These are phyloP conservation scores for Rhodotorula sp. DNA, from an alignment of 1,284 basidiomycete species.

Conservation along the genomic window DNA sequence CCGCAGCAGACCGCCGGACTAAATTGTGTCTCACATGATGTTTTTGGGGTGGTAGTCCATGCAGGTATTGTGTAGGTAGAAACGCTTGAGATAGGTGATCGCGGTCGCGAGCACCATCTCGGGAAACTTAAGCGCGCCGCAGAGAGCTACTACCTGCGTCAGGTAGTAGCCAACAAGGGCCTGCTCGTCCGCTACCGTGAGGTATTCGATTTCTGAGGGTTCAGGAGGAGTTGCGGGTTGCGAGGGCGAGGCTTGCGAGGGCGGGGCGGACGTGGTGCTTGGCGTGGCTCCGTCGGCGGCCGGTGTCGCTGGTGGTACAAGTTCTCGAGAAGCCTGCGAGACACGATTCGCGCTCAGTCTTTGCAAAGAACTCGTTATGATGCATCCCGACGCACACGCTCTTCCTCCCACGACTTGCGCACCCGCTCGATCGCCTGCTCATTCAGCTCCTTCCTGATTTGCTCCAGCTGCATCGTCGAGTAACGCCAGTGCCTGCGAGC, in stretches of 20 bases:
- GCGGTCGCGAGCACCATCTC: conserved; percentile 92
- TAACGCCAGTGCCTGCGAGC: conserved; percentile 68
- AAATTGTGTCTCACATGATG: conserved; percentile 70
- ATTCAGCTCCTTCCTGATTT: conserved; percentile 62
- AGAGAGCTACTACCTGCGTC: conserved; percentile 79
- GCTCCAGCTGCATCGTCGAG: conserved; percentile 63
- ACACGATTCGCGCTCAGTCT: too few species aligned
- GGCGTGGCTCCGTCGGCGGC: background rate
- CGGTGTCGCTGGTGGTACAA: conserved; percentile 37
- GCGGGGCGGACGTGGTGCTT: background rate
- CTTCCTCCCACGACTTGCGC: conserved; percentile 69
- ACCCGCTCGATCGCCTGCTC: conserved; percentile 68
- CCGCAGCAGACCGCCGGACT: background rate
- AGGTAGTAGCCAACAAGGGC: conserved; percentile 86
- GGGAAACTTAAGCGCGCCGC: conserved; percentile 77
- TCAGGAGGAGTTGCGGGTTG: conserved; percentile 11
- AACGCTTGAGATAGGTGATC: conserved; percentile 87
- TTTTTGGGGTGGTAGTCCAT: conserved; percentile 99
- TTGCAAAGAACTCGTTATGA: too few species aligned
- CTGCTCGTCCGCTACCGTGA: conserved; percentile 78
- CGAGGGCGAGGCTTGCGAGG: conserved; percentile 7
- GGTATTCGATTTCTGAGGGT: conserved; percentile 62
- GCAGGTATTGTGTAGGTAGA: conserved; percentile 95
- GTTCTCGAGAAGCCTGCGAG: conserved; percentile 6
- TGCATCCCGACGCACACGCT: conserved; percentile 60